Conservation (phyloP, 2,329 filamentous ascomycete genomes). For the Fusarium camptoceras region DNA sequence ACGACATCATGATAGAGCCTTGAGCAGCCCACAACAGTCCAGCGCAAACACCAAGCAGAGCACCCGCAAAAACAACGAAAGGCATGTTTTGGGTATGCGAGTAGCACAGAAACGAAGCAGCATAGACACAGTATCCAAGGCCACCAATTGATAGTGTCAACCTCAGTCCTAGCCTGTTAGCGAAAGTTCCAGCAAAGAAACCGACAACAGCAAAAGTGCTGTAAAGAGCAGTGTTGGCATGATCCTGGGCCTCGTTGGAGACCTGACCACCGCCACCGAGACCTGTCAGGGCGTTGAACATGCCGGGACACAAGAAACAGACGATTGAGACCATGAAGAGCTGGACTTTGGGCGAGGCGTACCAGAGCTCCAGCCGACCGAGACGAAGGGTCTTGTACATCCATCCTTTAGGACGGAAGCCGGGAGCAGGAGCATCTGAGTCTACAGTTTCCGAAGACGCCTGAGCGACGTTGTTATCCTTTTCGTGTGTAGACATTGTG, state of each 20-base stretch:
- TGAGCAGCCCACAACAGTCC: slow-evolving; percentile 86
- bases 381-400: slow-evolving; percentile 74
- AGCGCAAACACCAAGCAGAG: slow-evolving; percentile 80
- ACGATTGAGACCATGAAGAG: slow-evolving; percentile 72
- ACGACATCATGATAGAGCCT: slow-evolving; percentile 90
- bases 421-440: slow-evolving; percentile 14
- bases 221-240: slow-evolving; percentile 78
- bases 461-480: slow-evolving; percentile 36
- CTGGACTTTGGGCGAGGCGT: slow-evolving; percentile 79
- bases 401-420: slow-evolving; percentile 66
- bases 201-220: slow-evolving; percentile 76
- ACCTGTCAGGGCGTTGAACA: slow-evolving; percentile 76
- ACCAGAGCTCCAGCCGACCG: slow-evolving; percentile 69
- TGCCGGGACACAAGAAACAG: slow-evolving; percentile 75
- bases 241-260: slow-evolving; percentile 66
- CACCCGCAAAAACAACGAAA: slow-evolving; percentile 82
- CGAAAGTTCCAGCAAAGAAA: slow-evolving; percentile 80
- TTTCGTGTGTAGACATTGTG: slow-evolving; percentile 48
- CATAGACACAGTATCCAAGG: slow-evolving; percentile 81
- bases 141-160: slow-evolving; percentile 77
- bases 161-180: slow-evolving; percentile 80
- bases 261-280: slow-evolving; percentile 70
- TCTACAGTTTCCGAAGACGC: slow-evolving; percentile 30
- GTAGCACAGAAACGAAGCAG: slow-evolving; percentile 76
- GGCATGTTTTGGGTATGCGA: slow-evolving; percentile 74